Conservation (phyloP, 2,329 filamentous ascomycete genomes). For the Aspergillus persii region DNA sequence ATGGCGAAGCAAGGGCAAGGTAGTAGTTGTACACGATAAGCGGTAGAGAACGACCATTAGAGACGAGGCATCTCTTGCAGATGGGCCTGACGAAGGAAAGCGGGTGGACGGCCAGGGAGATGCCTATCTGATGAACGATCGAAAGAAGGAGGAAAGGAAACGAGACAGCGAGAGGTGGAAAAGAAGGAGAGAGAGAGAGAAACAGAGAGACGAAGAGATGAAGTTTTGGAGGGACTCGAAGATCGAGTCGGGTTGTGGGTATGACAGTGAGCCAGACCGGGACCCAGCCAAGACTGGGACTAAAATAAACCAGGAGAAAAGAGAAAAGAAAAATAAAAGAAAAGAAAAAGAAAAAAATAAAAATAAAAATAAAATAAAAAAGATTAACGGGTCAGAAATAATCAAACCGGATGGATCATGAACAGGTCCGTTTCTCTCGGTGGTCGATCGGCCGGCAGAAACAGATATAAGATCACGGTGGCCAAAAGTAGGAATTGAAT, state of each 20-base stretch:
- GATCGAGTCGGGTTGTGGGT: slow-evolving; percentile 5
- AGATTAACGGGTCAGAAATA: not conserved
- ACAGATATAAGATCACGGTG: not conserved
- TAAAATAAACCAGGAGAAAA: slow-evolving; percentile 11
- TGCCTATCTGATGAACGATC: slow-evolving; percentile 11
- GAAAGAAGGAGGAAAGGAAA: slow-evolving; percentile 3
- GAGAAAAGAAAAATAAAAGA: too few species aligned
- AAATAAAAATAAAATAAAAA: not conserved
- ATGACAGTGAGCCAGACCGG: slow-evolving; percentile 1
- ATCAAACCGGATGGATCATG: not conserved
- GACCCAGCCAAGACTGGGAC: slow-evolving; percentile 19
- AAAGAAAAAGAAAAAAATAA: not conserved
- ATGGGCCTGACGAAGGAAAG: slow-evolving; percentile 3
- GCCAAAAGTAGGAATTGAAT: not conserved
- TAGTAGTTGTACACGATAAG: slow-evolving; percentile 16
- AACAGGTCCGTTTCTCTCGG: slow-evolving; percentile 2
- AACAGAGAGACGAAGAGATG: slow-evolving; percentile 2
- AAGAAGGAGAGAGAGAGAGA: not conserved
- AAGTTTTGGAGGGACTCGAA: not conserved
- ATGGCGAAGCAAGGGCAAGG: slow-evolving; percentile 24
- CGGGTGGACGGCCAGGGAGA: slow-evolving; percentile 14
- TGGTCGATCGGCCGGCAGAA: slow-evolving; percentile 1
- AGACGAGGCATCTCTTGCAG: slow-evolving; percentile 19
- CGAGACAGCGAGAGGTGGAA: not conserved
- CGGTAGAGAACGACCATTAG: slow-evolving; percentile 21